Evolutionary conservation across 176 grass and related monocot genomes (phyloP).

Genomic region (Saccharum officinarum): DNA sequence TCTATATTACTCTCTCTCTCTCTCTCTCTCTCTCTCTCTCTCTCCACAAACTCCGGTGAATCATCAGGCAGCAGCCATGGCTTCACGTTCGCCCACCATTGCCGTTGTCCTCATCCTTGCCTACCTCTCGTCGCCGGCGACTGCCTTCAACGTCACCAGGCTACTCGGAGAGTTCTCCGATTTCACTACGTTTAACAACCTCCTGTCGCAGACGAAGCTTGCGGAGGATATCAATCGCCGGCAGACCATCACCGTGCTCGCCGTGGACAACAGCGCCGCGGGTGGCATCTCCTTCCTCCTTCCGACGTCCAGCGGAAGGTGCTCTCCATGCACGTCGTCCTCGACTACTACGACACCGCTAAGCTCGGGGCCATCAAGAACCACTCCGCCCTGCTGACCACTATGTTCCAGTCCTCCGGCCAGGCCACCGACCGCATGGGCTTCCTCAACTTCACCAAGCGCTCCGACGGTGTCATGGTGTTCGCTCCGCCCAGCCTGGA

Average conservation of each 20-base stretch:
- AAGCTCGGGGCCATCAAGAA: constrained; percentile 54
- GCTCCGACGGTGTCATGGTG: constrained; percentile 43
- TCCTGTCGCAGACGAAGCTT: constrained; percentile 58
- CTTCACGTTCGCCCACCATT: background rate
- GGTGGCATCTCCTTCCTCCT: constrained; percentile 42
- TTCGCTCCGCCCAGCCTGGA: constrained; percentile 64
- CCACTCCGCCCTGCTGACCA: constrained; percentile 52
- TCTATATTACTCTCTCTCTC: background rate
- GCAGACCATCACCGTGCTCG: constrained; percentile 73
- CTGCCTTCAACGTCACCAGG: constrained; percentile 57
- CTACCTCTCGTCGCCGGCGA: constrained; percentile 14
- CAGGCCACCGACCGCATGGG: constrained; percentile 55
- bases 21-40: no score
- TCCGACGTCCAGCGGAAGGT: constrained; percentile 45
- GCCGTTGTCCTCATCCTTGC: constrained; percentile 7
- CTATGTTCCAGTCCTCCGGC: constrained; percentile 54
- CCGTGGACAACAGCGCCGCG: constrained; percentile 51
- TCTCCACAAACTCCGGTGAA: background rate
- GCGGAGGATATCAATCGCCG: constrained; percentile 66
- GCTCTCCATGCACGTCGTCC: constrained; percentile 66
- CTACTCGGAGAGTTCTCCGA: constrained; percentile 45
- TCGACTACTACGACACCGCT: constrained; percentile 75
- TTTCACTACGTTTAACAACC: constrained; percentile 53
- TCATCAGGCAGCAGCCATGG: constrained; percentile 2
- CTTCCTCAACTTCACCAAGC: constrained; percentile 67